phyloP scores from a whole-genome alignment of 805 yeast genomes.

The Candida dajiaensis region DNA sequence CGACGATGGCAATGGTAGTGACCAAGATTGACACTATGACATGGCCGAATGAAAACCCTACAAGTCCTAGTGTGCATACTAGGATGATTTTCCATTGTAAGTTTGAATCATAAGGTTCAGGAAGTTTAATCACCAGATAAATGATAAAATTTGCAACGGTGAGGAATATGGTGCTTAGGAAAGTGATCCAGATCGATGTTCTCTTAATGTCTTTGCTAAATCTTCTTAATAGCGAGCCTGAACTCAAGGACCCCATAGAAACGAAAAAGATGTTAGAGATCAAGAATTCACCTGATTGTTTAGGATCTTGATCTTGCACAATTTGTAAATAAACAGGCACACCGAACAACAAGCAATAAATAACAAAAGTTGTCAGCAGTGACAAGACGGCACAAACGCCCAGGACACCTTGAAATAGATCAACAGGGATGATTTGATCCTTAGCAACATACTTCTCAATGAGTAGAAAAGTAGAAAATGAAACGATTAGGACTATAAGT shows the following conservation, averaged over 20 bases:
- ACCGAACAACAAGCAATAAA: neutral
- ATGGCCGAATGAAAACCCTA: constrained; percentile 34
- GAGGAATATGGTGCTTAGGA: neutral
- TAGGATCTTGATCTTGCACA: constrained; percentile 27
- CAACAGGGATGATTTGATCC: constrained; percentile 32
- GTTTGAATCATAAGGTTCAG: constrained; percentile 7
- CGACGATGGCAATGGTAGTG: constrained; percentile 33
- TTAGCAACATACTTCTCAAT: constrained; percentile 30
- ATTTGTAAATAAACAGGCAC: constrained; percentile 2
- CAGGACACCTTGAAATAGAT: constrained; percentile 30
- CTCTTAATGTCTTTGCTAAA: neutral
- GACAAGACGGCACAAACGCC: constrained; percentile 26
- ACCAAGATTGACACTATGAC: constrained; percentile 32
- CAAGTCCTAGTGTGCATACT: constrained; percentile 21
- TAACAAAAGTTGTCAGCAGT: neutral
- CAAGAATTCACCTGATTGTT: constrained; percentile 31
- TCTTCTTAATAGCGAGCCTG: constrained; percentile 24
- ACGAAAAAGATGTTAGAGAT: constrained; percentile 27
- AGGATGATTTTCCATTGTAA: constrained; percentile 13
- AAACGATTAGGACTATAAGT: constrained; percentile 1
- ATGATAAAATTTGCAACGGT: constrained; percentile 6
- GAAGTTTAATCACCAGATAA: neutral
- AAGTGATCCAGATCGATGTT: constrained; percentile 2
- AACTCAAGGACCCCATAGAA: constrained; percentile 22
- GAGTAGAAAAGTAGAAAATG: constrained; percentile 19